Conservation (phyloP, 495 filamentous ascomycete genomes). For the Neurospora intermedia region DNA sequence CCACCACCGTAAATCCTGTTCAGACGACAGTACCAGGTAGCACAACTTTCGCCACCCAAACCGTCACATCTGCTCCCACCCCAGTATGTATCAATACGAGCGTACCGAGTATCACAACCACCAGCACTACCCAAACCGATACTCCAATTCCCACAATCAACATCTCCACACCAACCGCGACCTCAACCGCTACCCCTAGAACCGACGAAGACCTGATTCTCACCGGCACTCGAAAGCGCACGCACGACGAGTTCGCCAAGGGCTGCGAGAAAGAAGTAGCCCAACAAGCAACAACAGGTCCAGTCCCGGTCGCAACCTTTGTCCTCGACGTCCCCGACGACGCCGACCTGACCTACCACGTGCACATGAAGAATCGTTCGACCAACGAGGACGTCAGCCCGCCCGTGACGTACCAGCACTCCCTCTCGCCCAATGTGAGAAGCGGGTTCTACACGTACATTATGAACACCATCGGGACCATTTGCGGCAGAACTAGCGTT, state of each 20-base stretch:
- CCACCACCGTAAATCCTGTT: neutral
- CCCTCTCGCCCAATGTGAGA: neutral
- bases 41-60: neutral
- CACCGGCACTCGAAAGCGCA: neutral
- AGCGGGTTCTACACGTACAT: neutral
- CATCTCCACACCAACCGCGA: neutral
- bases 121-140: neutral
- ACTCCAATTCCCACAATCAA: neutral
- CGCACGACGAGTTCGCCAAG: neutral
- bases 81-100: neutral
- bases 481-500: neutral
- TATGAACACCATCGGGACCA: neutral
- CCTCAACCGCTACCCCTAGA: neutral
- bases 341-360: slow-evolving; percentile 1
- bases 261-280: neutral
- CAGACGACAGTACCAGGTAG: neutral
- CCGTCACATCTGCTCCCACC: neutral
- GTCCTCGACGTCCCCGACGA: neutral
- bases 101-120: neutral
- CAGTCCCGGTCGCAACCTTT: neutral
- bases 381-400: neutral
- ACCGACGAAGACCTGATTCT: neutral
- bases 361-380: neutral
- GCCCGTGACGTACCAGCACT: neutral
- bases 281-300: neutral